A percentile compares a stretch with the other conserved stretches of the same genome.
These are phyloP conservation scores for Penicillium sp. DNA, from an alignment of 2,329 filamentous ascomycete genomes.

Conservation along the genomic window DNA sequence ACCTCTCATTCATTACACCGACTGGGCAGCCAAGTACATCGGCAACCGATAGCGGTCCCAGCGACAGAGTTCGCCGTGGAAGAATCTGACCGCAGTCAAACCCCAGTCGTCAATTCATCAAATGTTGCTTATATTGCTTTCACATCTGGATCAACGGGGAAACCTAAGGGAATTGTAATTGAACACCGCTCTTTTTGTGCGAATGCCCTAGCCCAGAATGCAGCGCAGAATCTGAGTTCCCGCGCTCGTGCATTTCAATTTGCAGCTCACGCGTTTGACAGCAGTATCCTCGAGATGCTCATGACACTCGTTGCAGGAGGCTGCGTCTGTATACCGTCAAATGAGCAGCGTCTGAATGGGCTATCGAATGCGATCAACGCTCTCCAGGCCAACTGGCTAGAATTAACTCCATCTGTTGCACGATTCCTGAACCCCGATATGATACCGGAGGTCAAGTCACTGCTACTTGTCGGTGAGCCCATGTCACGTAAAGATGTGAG, in stretches of 20 bases:
- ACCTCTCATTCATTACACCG: background rate
- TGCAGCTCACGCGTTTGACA: constrained; percentile 54
- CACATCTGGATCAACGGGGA: constrained; percentile 42
- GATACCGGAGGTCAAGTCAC: background rate
- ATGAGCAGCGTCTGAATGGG: constrained; percentile 37
- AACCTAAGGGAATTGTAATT: constrained; percentile 27
- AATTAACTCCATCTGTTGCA: constrained; percentile 56
- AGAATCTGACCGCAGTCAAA: constrained; percentile 44
- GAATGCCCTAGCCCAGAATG: background rate
- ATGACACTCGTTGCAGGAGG: constrained; percentile 56
- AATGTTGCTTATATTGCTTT: constrained; percentile 45
- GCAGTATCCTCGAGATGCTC: constrained; percentile 53
- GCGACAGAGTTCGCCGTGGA: constrained; percentile 10
- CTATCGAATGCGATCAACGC: constrained; percentile 51
- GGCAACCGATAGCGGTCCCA: background rate
- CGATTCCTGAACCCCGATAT: background rate
- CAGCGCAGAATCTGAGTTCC: background rate
- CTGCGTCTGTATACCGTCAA: constrained; percentile 57
- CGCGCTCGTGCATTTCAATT: constrained; percentile 37
- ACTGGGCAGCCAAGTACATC: background rate
- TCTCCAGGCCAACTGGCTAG: constrained; percentile 55
- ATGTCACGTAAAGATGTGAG: background rate
- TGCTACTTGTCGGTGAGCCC: background rate
- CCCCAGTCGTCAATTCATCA: constrained; percentile 36
- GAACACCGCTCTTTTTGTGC: constrained; percentile 26